Conservation (phyloP, 2,329 filamentous ascomycete genomes). For the Dactylellina drechsleri region DNA sequence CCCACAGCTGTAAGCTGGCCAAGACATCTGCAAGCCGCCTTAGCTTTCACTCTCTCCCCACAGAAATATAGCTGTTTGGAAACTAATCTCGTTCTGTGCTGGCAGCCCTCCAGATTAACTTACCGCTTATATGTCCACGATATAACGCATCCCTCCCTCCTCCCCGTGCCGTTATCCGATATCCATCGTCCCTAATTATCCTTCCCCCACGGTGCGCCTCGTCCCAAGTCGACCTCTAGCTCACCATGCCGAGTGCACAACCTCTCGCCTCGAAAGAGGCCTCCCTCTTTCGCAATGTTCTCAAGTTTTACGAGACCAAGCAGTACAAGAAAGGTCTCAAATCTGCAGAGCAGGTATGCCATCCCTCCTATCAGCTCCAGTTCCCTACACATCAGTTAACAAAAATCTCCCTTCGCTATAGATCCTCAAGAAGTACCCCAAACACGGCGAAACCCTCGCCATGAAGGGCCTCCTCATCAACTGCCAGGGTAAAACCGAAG, state of each 20-base stretch:
- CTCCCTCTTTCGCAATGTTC: slow-evolving; percentile 91
- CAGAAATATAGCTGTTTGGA: not conserved
- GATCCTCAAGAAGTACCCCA: slow-evolving; percentile 92
- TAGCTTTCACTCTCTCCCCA: not conserved
- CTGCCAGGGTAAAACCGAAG: slow-evolving; percentile 87
- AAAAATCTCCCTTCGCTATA: slow-evolving; percentile 61
- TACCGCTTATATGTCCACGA: slow-evolving; percentile 53
- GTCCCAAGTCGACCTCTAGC: not conserved
- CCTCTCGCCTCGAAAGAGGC: slow-evolving; percentile 77
- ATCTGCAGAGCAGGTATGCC: slow-evolving; percentile 73
- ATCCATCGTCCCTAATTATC: slow-evolving; percentile 4
- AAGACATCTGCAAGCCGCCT: not conserved
- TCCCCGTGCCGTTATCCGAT: slow-evolving; percentile 8
- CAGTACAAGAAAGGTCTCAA: slow-evolving; percentile 98
- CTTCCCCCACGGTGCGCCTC: slow-evolving; percentile 7
- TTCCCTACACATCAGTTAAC: not conserved
- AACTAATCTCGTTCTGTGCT: slow-evolving; percentile 6
- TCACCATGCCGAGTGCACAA: slow-evolving; percentile 47
- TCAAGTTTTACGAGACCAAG: slow-evolving; percentile 97
- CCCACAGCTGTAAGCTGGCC: not conserved
- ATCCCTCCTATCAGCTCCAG: not conserved
- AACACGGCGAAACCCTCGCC: slow-evolving; percentile 96
- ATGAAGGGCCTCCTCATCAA: slow-evolving; percentile 99
- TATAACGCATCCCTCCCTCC: slow-evolving; percentile 22
- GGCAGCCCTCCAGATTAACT: not conserved